Evolutionary conservation across 169 alveolate species (phyloP), one percentile per base, ranked within the genome.

Genomic region (Cardiosporidium cionae): DNA sequence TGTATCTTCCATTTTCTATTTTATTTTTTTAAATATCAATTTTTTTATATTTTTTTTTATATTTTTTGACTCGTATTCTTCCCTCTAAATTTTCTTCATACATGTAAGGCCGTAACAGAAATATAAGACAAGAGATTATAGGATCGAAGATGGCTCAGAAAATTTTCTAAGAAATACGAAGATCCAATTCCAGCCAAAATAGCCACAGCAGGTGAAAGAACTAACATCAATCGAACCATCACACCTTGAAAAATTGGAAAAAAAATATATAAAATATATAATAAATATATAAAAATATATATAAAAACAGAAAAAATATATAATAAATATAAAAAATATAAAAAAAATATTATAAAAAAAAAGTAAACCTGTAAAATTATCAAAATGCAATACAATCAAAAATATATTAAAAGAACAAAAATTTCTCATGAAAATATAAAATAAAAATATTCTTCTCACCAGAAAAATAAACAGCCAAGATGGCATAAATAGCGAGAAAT

Each of bases 161-260:
- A 83, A 52, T 81, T 80, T 34, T 88, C 81, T 35, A 96, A 74
- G 25, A 92, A 65, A 68, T 88, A 92, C 28, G 97, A 81, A n/a
- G 81, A 76, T 23, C 99, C 99, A 34, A 95, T 81, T 7, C 97
- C 98, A 68, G 97, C 93, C 25, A 95, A 86, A 62, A 94, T 85
- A 58, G 98, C 75, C n/a, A 86, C 85, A 9, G 90, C 89, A 52
- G 94, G 94, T 2, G 93, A 81, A 34, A 89, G 76, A 7, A 89
- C 96, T n/a, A 97, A 89, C 80, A 95, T 91, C 29, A 97, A 90
- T 68, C 99, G 90, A 65, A 97, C 94, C 99, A 97, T 97, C 28
- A 96, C 98, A 32, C 97, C 90, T 33, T 58, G 71, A 22, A 6
- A 27, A 32, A 69, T 16, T 68, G 6, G 22, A 66, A 23, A 53